phyloP scores from a whole-genome alignment of 306 rosid species.

The Dryas octopetala region DNA sequence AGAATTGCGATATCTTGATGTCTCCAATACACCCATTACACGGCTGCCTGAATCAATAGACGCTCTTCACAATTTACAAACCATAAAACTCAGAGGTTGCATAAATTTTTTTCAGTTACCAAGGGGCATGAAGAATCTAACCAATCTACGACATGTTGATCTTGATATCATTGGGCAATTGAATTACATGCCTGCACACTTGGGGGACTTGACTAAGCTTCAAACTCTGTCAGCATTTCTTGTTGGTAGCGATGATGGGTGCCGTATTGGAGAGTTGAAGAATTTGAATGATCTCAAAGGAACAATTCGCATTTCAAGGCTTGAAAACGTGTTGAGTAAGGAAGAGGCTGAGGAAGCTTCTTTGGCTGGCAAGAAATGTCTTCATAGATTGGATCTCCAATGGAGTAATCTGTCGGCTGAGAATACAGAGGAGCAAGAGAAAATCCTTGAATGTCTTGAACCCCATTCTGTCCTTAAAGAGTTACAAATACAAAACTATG shows the following conservation, averaged over 20 bases:
- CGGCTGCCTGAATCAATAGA: slow-evolving; percentile 16
- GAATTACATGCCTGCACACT: too few species aligned
- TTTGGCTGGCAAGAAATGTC: background rate
- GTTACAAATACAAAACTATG: slow-evolving; percentile 9
- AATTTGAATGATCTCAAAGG: slow-evolving; percentile 3
- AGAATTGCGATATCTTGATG: background rate
- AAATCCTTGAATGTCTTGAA: slow-evolving; percentile 13
- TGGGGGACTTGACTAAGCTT: too few species aligned
- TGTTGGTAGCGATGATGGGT: background rate
- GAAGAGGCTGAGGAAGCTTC: slow-evolving; percentile 22
- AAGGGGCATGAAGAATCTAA: slow-evolving; percentile 14
- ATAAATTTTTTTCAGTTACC: slow-evolving; percentile 14
- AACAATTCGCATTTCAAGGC: background rate
- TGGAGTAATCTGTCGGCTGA: slow-evolving; percentile 3
- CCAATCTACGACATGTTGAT: slow-evolving; percentile 19
- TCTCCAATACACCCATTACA: slow-evolving; percentile 16
- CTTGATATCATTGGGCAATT: slow-evolving; percentile 12
- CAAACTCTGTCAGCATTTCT: too few species aligned
- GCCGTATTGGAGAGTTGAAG: slow-evolving; percentile 10
- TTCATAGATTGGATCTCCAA: background rate
- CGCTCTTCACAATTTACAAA: slow-evolving; percentile 12
- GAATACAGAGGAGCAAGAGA: background rate
- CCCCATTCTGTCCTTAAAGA: slow-evolving; percentile 8
- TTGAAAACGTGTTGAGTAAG: background rate
- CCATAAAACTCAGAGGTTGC: slow-evolving; percentile 19